Percentiles rank a stretch among this genome's conserved stretches.
Evolutionary conservation across 148 eudicot species (phyloP).

Genomic region (Persicaria tinctoria): DNA sequence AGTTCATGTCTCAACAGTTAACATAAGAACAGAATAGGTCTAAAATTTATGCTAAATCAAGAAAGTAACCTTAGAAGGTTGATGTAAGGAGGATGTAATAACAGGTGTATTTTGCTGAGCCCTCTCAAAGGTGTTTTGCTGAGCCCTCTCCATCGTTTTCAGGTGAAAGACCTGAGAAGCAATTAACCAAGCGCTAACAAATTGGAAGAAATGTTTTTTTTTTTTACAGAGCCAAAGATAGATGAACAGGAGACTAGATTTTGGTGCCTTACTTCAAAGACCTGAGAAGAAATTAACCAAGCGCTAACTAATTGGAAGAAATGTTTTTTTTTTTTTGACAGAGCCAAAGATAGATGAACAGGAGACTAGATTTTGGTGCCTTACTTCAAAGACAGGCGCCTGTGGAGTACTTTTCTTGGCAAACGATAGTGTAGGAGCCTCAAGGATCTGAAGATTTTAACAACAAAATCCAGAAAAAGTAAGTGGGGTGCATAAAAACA

Average conservation of each 20-base stretch:
- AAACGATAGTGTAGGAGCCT: constrained; percentile 39
- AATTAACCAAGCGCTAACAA: constrained; percentile 14
- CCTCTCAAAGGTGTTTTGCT: constrained; percentile 47
- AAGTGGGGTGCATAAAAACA: not conserved
- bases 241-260: not conserved
- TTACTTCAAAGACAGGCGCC: constrained; percentile 58
- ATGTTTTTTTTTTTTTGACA: not conserved
- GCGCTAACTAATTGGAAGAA: not conserved
- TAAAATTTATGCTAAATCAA: not conserved
- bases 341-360: not conserved
- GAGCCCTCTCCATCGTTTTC: constrained; percentile 60
- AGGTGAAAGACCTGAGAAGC: constrained; percentile 54
- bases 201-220: not conserved
- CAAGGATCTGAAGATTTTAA: constrained; percentile 46
- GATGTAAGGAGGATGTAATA: constrained; percentile 28
- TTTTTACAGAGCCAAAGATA: not conserved
- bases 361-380: constrained; percentile 6
- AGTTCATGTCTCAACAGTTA: not conserved
- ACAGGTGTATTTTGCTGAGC: constrained; percentile 46
- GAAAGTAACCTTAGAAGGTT: constrained; percentile 41
- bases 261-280: constrained; percentile 46
- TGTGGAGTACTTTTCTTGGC: constrained; percentile 54
- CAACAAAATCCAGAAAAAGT: not conserved
- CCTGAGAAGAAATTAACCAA: constrained; percentile 33
- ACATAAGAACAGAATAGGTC: not conserved